phyloP scores from a whole-genome alignment of 2,329 filamentous ascomycete species.

The Ascochyta viciae-villosae region DNA sequence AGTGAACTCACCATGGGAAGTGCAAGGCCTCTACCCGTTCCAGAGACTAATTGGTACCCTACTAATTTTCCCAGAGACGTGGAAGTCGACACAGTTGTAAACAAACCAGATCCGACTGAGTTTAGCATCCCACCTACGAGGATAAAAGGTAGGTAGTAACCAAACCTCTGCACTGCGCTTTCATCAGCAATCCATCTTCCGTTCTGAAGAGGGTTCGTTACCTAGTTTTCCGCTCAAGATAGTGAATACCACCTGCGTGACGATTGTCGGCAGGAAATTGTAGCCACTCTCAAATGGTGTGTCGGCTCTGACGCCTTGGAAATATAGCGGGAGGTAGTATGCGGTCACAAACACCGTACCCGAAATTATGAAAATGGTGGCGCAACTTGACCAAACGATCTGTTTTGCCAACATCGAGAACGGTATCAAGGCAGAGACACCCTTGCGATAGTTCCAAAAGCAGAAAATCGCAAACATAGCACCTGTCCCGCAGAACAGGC shows the following conservation, averaged over 20 bases:
- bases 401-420: constrained; percentile 11
- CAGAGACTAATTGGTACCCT: constrained; percentile 32
- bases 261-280: constrained; percentile 22
- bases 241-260: constrained; percentile 45
- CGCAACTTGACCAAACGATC: constrained; percentile 41
- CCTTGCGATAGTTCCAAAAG: constrained; percentile 66
- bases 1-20: constrained; percentile 64
- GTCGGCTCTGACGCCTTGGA: constrained; percentile 68
- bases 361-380: constrained; percentile 65
- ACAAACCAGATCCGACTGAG: constrained; percentile 49
- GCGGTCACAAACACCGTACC: constrained; percentile 65
- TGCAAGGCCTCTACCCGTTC: constrained; percentile 53
- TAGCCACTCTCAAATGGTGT: constrained; percentile 39
- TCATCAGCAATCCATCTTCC: constrained; percentile 24
- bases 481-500: constrained; percentile 57
- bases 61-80: constrained; percentile 32
- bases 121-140: constrained; percentile 41
- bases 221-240: constrained; percentile 50
- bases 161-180: constrained; percentile 42
- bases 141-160: constrained; percentile 54
- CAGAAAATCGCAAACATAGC: constrained; percentile 58
- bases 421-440: constrained; percentile 69
- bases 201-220: constrained; percentile 9
- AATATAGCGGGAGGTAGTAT: constrained; percentile 75
- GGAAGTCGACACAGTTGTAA: constrained; percentile 45